phyloP scores from a whole-genome alignment of 2,329 filamentous ascomycete species.

The Phialophora tarda region DNA sequence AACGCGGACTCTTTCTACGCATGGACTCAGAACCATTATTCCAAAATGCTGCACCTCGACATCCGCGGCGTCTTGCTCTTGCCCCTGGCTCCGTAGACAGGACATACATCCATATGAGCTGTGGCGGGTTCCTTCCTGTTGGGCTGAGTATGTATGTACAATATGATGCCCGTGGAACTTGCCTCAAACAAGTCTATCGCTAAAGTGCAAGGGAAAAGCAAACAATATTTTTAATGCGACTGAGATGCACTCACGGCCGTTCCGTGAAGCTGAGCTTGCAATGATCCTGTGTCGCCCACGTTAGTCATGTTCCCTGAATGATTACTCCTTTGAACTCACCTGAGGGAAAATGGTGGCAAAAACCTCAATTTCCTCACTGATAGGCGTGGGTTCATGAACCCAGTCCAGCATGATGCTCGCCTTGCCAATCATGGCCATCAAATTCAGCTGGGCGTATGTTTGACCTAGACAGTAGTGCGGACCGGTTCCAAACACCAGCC shows the following conservation, averaged over 20 bases:
- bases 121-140: background rate
- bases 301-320: slow-evolving; percentile 15
- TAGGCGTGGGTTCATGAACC: slow-evolving; percentile 82
- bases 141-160: slow-evolving; percentile 20
- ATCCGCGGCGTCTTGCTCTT: background rate
- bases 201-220: slow-evolving; percentile 24
- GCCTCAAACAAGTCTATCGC: slow-evolving; percentile 21
- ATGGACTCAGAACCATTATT: background rate
- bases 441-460: slow-evolving; percentile 84
- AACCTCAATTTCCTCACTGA: slow-evolving; percentile 94
- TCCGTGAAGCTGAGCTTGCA: slow-evolving; percentile 75
- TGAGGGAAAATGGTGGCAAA: slow-evolving; percentile 98
- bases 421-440: slow-evolving; percentile 89
- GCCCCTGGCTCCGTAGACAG: background rate
- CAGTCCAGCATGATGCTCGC: slow-evolving; percentile 86
- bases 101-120: background rate
- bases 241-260: slow-evolving; percentile 43
- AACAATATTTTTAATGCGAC: background rate
- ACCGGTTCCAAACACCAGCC: slow-evolving; percentile 91
- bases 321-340: slow-evolving; percentile 61
- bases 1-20: slow-evolving; percentile 1
- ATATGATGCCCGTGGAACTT: background rate
- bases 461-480: slow-evolving; percentile 97
- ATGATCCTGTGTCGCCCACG: slow-evolving; percentile 67
- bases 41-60: slow-evolving; percentile 1